Base-by-base conservation (phyloP, 1,139 yeast genomes). In the Saccharomyces hybrid region DNA sequence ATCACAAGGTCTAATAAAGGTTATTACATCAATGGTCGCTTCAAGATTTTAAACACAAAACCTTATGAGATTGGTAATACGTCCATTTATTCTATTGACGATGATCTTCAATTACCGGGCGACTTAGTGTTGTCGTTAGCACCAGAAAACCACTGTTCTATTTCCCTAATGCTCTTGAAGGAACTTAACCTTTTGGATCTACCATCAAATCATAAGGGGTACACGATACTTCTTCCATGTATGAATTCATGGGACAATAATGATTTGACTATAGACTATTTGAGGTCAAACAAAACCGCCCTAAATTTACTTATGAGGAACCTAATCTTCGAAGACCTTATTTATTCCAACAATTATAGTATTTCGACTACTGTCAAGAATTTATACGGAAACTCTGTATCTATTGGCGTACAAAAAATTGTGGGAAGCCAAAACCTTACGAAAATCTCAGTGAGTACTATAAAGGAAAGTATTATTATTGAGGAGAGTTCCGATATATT, bases 171-270 rank as follows among this genome's bases (percentile, higher is more conserved):
- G 6, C 78, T 82, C 53, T 61, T 85, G 50, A 76, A 79, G 23
- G 78, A 81, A 26, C 68, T 80, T n/a, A 74, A 72, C 6, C 60
- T 83, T 41, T 62, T 79, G 27, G 74, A 76, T 52, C 73, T 81
- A 28, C 70, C 74, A 3, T 67, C 68, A 9, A 79, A 82, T 54
- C 70, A 71, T 19, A 61, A 71, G 23, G 95, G 96, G 0, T 88
- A 88, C 72, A 82, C 97, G 0, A 73, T 86, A 0, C 81, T 93
- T 53, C 71, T 91, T 46, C 99, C 98, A 0, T 84, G 93, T 57
- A 83, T 88, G 27, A 71, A 75, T 28, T 81, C 95, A 0, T 91
- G 97, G 97, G 77, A 78, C 19, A 69, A 73, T 3, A 74, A 85
- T 34, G 90, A 85, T 1, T 73, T 93, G 46, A 78, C 84, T 1